Conservation (phyloP, 2,329 filamentous ascomycete genomes). For the Scedosporium apiospermum region DNA sequence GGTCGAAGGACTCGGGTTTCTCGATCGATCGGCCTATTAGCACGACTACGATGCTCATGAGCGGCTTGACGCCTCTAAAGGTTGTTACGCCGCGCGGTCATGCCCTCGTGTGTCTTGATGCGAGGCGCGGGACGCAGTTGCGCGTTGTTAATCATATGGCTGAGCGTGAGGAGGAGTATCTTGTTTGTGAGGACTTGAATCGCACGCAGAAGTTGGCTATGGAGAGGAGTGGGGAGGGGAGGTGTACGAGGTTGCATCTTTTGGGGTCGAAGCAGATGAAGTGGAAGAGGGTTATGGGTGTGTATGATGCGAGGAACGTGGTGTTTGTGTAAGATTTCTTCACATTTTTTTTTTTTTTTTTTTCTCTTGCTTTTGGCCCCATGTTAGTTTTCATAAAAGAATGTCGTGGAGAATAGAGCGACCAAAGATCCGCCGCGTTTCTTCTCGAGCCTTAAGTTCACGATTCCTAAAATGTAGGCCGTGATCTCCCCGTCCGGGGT, state of each 20-base stretch:
- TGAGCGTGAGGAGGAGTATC: neutral
- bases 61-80: slow-evolving; percentile 11
- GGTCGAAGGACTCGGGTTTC: slow-evolving; percentile 11
- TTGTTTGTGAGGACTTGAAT: neutral
- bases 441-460: no score
- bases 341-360: no score
- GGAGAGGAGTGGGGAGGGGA: neutral
- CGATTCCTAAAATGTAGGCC: no score
- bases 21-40: slow-evolving; percentile 15
- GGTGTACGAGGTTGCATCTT: neutral
- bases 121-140: neutral
- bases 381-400: no score
- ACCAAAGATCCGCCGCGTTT: no score
- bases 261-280: neutral
- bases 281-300: neutral
- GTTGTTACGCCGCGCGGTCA: slow-evolving; percentile 18
- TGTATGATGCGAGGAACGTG: neutral
- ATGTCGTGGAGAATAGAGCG: no score
- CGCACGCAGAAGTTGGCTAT: neutral
- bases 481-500: no score
- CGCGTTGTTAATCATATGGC: neutral
- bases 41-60: slow-evolving; percentile 8
- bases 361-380: no score
- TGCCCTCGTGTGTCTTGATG: slow-evolving; percentile 1
- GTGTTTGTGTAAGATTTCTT: neutral